Evolutionary conservation across 2,329 filamentous ascomycete species (phyloP).

Genomic region (Epichloe glyceriae): DNA sequence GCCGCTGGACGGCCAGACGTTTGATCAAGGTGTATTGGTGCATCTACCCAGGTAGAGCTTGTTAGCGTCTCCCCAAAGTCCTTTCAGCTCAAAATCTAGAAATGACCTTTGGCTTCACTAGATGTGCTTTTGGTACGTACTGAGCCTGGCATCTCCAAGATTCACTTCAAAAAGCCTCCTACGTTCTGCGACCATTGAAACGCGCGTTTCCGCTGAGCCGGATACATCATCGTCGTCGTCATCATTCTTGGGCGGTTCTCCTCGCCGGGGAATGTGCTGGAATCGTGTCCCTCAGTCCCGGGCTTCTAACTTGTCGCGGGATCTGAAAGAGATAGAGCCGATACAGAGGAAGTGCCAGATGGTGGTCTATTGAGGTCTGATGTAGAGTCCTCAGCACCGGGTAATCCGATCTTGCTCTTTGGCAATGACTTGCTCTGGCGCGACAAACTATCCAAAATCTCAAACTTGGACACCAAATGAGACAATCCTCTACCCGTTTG

Average conservation of each 20-base stretch:
- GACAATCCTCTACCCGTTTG: slow-evolving; percentile 11
- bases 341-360: neutral
- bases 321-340: neutral
- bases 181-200: slow-evolving; percentile 13
- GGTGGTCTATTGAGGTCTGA: neutral
- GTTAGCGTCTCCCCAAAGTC: neutral
- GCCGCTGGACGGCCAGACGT: neutral
- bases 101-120: neutral
- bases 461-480: slow-evolving; percentile 23
- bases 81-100: neutral
- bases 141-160: neutral
- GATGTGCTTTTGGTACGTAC: neutral
- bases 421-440: neutral
- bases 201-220: neutral
- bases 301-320: neutral
- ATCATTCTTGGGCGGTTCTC: neutral
- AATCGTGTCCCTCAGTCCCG: too few species aligned
- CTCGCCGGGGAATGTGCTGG: too few species aligned
- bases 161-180: slow-evolving; percentile 12
- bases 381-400: neutral
- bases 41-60: neutral
- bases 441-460: slow-evolving; percentile 15
- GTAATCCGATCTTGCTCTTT: neutral
- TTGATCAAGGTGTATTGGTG: neutral
- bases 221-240: neutral